These are phyloP conservation scores for Cyphellophora europaea DNA, from an alignment of 2,329 filamentous ascomycete species.

Conservation along the genomic window DNA sequence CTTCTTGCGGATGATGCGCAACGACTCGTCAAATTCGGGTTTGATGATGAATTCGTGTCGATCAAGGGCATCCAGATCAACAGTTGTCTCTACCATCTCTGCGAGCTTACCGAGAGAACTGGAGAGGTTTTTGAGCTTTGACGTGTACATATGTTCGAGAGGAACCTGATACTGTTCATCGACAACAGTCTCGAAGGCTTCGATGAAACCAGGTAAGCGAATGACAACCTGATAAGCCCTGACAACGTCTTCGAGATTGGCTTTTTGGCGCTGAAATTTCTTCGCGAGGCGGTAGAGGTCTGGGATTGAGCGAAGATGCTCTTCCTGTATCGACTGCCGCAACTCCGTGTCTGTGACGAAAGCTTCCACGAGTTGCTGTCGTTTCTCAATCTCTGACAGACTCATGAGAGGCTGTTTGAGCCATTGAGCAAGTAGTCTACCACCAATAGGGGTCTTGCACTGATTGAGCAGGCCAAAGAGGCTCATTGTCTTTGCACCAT, in stretches of 20 bases:
- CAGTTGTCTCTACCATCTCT: constrained; percentile 98
- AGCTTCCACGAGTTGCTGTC: constrained; percentile 89
- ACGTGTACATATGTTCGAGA: constrained; percentile 77
- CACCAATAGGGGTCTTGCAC: constrained; percentile 93
- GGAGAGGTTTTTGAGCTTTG: constrained; percentile 66
- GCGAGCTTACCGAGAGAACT: constrained; percentile 76
- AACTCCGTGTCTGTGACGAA: constrained; percentile 90
- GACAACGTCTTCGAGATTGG: constrained; percentile 91
- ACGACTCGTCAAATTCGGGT: constrained; percentile 85
- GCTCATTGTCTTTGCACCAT: constrained; percentile 97
- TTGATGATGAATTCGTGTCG: constrained; percentile 99
- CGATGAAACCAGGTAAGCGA: constrained; percentile 79
- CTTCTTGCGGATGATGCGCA: constrained; percentile 82
- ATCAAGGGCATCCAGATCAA: constrained; percentile 89
- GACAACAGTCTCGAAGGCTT: constrained; percentile 84
- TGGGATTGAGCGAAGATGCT: constrained; percentile 84
- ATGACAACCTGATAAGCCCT: constrained; percentile 91
- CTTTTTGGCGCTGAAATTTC: constrained; percentile 84
- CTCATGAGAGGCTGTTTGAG: constrained; percentile 96
- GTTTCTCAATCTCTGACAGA: constrained; percentile 74
- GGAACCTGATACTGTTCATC: constrained; percentile 87
- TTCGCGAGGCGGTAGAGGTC: constrained; percentile 91
- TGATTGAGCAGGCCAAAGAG: constrained; percentile 89
- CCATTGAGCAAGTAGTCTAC: constrained; percentile 86
- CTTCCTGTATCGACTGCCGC: constrained; percentile 91